Conservation (phyloP, 2,329 filamentous ascomycete species). For the Chrysoporthe deuterocubensis region DNA sequence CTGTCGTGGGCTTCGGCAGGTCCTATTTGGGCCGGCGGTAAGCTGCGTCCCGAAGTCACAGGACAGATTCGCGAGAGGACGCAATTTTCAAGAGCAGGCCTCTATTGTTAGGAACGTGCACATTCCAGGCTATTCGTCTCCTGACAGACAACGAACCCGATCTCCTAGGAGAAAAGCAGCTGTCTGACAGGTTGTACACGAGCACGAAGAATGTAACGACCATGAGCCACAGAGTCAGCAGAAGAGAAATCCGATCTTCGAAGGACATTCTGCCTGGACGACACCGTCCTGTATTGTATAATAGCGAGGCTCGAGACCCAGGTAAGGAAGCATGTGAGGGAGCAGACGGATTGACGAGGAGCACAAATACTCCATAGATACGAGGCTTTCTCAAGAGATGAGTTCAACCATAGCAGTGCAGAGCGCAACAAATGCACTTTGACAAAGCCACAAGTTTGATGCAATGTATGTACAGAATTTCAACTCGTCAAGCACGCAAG, state of each 20-base stretch:
- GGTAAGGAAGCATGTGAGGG: not conserved
- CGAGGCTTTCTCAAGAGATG: not conserved
- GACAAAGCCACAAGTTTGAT: slow-evolving; percentile 15
- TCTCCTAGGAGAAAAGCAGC: not conserved
- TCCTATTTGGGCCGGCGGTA: slow-evolving; percentile 80
- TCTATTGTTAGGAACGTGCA: not conserved
- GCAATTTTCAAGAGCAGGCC: not conserved
- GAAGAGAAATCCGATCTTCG: not conserved
- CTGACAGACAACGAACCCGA: not conserved
- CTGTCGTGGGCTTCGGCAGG: slow-evolving; percentile 87
- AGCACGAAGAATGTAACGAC: not conserved
- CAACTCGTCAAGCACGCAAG: not conserved
- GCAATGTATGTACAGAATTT: slow-evolving; percentile 43
- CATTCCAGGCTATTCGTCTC: not conserved
- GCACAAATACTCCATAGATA: not conserved
- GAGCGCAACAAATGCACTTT: slow-evolving; percentile 7
- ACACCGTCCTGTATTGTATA: not conserved
- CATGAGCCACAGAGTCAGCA: not conserved
- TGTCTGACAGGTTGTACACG: not conserved
- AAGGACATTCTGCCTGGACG: not conserved
- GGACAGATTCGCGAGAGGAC: not conserved
- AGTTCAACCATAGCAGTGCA: slow-evolving; percentile 26
- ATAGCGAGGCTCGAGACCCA: not conserved
- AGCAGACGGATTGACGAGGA: not conserved
- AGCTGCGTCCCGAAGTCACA: slow-evolving; percentile 32